phyloP scores from a whole-genome alignment of 2,329 filamentous ascomycete species.

The Aspergillus brunneoviolaceus region DNA sequence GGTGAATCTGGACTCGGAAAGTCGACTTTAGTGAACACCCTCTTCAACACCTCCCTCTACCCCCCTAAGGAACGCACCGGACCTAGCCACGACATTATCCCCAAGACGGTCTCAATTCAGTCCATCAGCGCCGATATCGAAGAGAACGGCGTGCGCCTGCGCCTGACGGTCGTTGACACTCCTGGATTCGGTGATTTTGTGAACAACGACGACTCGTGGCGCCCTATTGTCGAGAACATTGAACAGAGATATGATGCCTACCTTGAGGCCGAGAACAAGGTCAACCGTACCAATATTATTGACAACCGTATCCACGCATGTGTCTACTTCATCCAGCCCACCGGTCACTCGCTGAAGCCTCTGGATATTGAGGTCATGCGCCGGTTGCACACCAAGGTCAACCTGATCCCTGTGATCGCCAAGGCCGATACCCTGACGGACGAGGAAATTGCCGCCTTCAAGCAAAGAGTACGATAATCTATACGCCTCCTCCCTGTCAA shows the following conservation, averaged over 20 bases:
- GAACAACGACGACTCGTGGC: slow-evolving; percentile 99
- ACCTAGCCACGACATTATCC: slow-evolving; percentile 94
- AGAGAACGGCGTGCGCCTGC: slow-evolving; percentile 95
- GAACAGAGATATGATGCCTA: slow-evolving; percentile 99
- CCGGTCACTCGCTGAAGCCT: slow-evolving; percentile 96
- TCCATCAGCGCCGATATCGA: slow-evolving; percentile 96
- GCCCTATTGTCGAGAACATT: slow-evolving; percentile 98
- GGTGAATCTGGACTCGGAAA: slow-evolving; percentile 99
- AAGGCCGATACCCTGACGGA: slow-evolving; percentile 98
- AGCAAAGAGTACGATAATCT: slow-evolving; percentile 74
- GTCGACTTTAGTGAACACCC: slow-evolving; percentile 97
- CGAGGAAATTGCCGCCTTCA: slow-evolving; percentile 92
- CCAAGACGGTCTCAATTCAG: slow-evolving; percentile 94
- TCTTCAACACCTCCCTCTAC: slow-evolving; percentile 99
- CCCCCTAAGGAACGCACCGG: slow-evolving; percentile 98
- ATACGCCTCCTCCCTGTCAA: neutral
- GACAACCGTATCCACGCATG: slow-evolving; percentile 99
- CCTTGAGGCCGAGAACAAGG: slow-evolving; percentile 99
- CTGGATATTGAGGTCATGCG: slow-evolving; percentile 99
- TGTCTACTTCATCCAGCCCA: slow-evolving; percentile 99
- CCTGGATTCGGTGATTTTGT: slow-evolving; percentile 99
- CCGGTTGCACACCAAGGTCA: slow-evolving; percentile 99
- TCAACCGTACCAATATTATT: slow-evolving; percentile 99
- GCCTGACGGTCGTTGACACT: slow-evolving; percentile 94
- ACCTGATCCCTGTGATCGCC: slow-evolving; percentile 97